Evolutionary conservation across 164 flowering plant species (phyloP), one percentile per base, ranked within the genome.

Genomic region (Umbellularia californica): DNA sequence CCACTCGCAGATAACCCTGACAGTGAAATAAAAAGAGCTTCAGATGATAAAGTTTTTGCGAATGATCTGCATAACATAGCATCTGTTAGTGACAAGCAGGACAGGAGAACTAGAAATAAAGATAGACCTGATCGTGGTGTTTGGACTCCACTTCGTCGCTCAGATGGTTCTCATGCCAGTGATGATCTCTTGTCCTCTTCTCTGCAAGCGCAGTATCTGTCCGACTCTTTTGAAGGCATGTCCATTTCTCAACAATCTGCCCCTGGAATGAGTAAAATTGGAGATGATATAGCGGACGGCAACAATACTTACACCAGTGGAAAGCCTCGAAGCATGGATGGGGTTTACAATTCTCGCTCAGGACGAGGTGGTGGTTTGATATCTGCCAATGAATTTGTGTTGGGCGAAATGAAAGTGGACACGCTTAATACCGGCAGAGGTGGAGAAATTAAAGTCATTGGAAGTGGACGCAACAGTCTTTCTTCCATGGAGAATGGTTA

Each of bases 101-200:
- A 89, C 70, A 90, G 79, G 71, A 88, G 91, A 33, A 76, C 85
- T 22, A 89, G 90, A 77, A 89, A 90, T 77, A 90, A 82, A 77
- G 97, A 92, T 75, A 87, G 92, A 74, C 92, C 90, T 77, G 98
- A 94, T 77, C 94, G 93, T 83, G 91, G 84, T 72, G 92, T 90
- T 17, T 94, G 98, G 98, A 74, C 94, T 55, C 87, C 93, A 70
- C 90, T 87, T 78, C 91, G 89, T 52, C 93, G 93, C 60, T 86
- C 93, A 60, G 96, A 91, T 79, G 87, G 88, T 66, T 80, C 85
- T n/a, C 87, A 84, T 86, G 84, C 90, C 51, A 80, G 89, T 82
- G 86, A 87, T 80, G 96, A 88, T 64, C 88, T 89, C 13, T 78
- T 85, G 23, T 80, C 88, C 69, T 76, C 86, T 75, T 86, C 87